A percentile compares a stretch with the other conserved stretches of the same genome.
Evolutionary conservation across 2,329 filamentous ascomycete genomes (phyloP).

Genomic region (Zymoseptoria tritici): DNA sequence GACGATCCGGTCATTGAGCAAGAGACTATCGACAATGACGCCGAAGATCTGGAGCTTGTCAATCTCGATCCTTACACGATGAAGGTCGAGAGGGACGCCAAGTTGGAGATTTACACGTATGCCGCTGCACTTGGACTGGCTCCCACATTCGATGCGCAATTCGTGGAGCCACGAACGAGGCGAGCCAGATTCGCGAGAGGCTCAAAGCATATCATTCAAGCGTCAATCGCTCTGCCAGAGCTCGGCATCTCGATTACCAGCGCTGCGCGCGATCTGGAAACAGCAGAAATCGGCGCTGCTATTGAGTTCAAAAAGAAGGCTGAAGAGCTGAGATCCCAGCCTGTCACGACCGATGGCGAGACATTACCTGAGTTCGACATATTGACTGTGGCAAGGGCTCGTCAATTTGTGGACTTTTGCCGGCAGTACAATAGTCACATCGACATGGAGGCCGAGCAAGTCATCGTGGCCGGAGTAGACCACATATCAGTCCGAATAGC

Average conservation of each 20-base stretch:
- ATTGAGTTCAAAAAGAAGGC: conserved; percentile 34
- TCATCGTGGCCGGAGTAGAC: neutral
- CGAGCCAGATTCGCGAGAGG: neutral
- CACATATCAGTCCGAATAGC: conserved; percentile 20
- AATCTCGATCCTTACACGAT: conserved; percentile 13
- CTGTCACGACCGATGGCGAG: neutral
- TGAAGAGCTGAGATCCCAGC: conserved; percentile 24
- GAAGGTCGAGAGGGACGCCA: conserved; percentile 21
- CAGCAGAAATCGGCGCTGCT: conserved; percentile 32
- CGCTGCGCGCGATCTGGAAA: conserved; percentile 18
- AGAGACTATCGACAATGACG: neutral
- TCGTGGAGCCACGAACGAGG: conserved; percentile 3
- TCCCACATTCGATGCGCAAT: conserved; percentile 21
- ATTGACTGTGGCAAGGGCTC: conserved; percentile 33
- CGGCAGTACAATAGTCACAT: conserved; percentile 20
- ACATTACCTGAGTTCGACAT: conserved; percentile 11
- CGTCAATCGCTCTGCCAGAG: conserved; percentile 29
- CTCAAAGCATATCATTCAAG: conserved; percentile 1
- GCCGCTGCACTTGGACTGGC: conserved; percentile 33
- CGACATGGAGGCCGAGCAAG: conserved; percentile 17
- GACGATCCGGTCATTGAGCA: neutral
- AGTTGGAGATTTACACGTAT: conserved; percentile 35
- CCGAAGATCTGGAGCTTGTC: conserved; percentile 5
- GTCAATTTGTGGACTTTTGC: conserved; percentile 31
- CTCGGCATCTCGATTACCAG: conserved; percentile 30